Conservation (phyloP, 805 yeast genomes). For the Ogataea parapolymorpha region DNA sequence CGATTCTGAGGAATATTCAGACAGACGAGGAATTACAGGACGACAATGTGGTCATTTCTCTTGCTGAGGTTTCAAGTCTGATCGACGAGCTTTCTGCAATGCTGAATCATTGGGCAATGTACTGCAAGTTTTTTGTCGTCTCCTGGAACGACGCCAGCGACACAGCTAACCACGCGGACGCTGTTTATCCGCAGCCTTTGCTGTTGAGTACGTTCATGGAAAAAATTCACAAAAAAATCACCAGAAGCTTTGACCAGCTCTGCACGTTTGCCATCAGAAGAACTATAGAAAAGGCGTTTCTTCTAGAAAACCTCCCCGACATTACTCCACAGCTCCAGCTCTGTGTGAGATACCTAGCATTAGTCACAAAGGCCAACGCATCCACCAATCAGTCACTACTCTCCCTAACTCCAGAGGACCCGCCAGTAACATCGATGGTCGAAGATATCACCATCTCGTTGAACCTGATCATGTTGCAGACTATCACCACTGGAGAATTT, state of each 20-base stretch:
- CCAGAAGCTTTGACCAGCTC: constrained; percentile 63
- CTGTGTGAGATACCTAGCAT: constrained; percentile 26
- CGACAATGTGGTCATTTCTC: constrained; percentile 35
- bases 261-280: constrained; percentile 66
- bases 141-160: constrained; percentile 54
- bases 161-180: constrained; percentile 23
- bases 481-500: constrained; percentile 69
- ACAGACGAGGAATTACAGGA: constrained; percentile 22
- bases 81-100: constrained; percentile 71
- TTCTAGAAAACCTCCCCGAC: constrained; percentile 75
- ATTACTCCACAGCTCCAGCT: constrained; percentile 34
- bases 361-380: constrained; percentile 19
- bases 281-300: constrained; percentile 77
- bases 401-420: constrained; percentile 44
- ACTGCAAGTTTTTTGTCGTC: constrained; percentile 65
- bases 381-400: constrained; percentile 20
- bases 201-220: constrained; percentile 50
- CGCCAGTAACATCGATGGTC: constrained; percentile 76
- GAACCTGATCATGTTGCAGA: constrained; percentile 61
- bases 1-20: constrained; percentile 30
- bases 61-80: constrained; percentile 64
- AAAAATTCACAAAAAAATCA: constrained; percentile 50
- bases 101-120: constrained; percentile 82
- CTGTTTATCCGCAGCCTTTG: constrained; percentile 51
- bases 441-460: constrained; percentile 81